Conservation (phyloP, 2,329 filamentous ascomycete genomes). For the Seiridium unicorne region DNA sequence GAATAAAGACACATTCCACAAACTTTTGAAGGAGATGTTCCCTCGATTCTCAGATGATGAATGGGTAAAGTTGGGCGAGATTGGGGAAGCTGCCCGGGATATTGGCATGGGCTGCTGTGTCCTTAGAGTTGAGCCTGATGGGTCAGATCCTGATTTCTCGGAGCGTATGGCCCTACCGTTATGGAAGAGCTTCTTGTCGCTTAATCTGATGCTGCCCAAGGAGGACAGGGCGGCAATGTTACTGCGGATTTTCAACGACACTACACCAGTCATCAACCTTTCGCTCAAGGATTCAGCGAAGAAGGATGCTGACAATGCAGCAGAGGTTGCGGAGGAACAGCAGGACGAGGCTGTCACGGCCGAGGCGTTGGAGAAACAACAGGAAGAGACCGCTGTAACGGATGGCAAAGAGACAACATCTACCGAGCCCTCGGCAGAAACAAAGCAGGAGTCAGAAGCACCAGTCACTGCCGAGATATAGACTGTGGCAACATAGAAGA, state of each 20-base stretch:
- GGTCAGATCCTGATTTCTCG: slow-evolving; percentile 54
- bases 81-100: slow-evolving; percentile 77
- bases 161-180: slow-evolving; percentile 88
- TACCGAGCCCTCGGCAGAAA: not conserved
- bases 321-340: slow-evolving; percentile 27
- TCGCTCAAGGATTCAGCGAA: slow-evolving; percentile 49
- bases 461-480: too few relatives aligned
- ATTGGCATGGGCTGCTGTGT: slow-evolving; percentile 92
- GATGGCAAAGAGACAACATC: too few relatives aligned
- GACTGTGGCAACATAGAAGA: too few relatives aligned
- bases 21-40: slow-evolving; percentile 93
- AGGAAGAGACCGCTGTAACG: not conserved
- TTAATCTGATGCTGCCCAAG: slow-evolving; percentile 98
- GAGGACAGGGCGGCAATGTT: slow-evolving; percentile 93
- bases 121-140: slow-evolving; percentile 75
- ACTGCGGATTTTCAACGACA: slow-evolving; percentile 86
- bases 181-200: slow-evolving; percentile 87
- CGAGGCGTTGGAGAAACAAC: slow-evolving; percentile 3
- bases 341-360: slow-evolving; percentile 12
- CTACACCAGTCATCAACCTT: slow-evolving; percentile 76
- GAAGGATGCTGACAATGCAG: slow-evolving; percentile 31
- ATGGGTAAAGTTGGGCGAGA: slow-evolving; percentile 78
- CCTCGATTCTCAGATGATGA: slow-evolving; percentile 76
- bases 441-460: not conserved
- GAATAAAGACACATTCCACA: slow-evolving; percentile 76